Evolutionary conservation across 2,329 filamentous ascomycete genomes (phyloP), one percentile per base, ranked within the genome.

Genomic region (Epichloe sp.): DNA sequence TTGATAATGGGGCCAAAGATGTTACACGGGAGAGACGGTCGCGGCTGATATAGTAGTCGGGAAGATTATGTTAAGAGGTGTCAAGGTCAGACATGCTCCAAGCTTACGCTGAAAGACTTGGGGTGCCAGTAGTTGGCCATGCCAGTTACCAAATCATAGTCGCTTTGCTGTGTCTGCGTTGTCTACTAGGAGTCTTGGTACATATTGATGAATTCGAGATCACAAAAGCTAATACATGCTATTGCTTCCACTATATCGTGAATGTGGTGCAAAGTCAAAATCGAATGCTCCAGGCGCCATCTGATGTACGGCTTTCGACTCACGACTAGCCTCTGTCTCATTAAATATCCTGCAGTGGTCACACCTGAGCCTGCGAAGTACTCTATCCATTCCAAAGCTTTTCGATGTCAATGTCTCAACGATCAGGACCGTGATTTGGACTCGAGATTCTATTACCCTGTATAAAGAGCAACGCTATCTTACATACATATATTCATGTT

Each of bases 11-110:
- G 1, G 68, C 68, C n/a, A 72, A 65, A 53, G 71, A 75, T 55
- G 64, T 70, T 5, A 67, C 72, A 3, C 69, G 72, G 36, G 74
- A 76, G 59, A 70, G 78, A 54, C 79, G 68, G 57, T 51, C 61
- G 26, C 34, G 31, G n/a, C n/a, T 14, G 34, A 19, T 21, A 21
- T 8, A 41, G n/a, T 41, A 17, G 36, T 42, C 4, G 2, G 3
- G 6, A 31, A 23, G 4, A 2, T 23, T 37, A 14, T 15, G 21
- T 8, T 1, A 17, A 49, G 17, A 23, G 31, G 7, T 31, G 19
- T 31, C 48, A 44, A 3, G 31, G 10, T 44, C 14, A 37, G 15
- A 7, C 4, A 21, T 44, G 40, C 14, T 17, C 37, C 31, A 17
- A 37, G 7, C 5, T 43, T 14, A 7, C 14, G 5, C 23, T 19